Base-by-base conservation (phyloP, 2,329 filamentous ascomycete species). In the Madurella mycetomatis region DNA sequence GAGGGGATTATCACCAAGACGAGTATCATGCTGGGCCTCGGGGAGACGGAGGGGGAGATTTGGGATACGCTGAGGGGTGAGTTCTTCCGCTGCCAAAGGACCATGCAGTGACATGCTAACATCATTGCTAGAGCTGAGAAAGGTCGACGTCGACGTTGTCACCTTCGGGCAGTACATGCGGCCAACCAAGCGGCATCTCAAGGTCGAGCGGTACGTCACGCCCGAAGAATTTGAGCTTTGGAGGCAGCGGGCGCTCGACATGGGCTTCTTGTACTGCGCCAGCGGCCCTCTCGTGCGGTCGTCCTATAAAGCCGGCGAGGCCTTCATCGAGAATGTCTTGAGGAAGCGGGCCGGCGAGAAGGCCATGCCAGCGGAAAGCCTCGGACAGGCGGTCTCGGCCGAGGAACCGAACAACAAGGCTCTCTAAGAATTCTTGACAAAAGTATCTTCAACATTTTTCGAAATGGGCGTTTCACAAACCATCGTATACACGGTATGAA, bases 121-220 rank as follows among this genome's bases (percentile, higher is more conserved):
- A 17, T n/a, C 39, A 15, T 9, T 3, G 8, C 15, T 61, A 83
- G 89, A 95, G 69, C 80, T 99, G 12, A 83, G 94, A 54, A 85
- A 85, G 61, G 81, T 84, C 54, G 77, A 88, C 56, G 92, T 96
- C 44, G 94, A 99, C 64, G 90, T 99, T 12, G 91, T 99, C 54
- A 99, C 94, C 0, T 99, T 99, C 64, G 94, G 94, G n/a, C 94
- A 99, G 76, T 99, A 99, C 77, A 99, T 99, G 94, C 89, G 92
- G 11, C 94, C 94, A 1, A 99, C 94, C 4, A 99, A 97, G 79
- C 84, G 92, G 43, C 94, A 99, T 71, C 92, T 99, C 83, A 87
- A 95, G 71, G 94, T 99, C 32, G 88, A 95, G 67, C 90, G 92
- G 70, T 99, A 99, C 70, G 83, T 99, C 45, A 92, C 91, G 0